Percentiles rank a stretch among this genome's conserved stretches.
phyloP scores from a whole-genome alignment of 257 asterid species.

The Rubia yunnanensis region DNA sequence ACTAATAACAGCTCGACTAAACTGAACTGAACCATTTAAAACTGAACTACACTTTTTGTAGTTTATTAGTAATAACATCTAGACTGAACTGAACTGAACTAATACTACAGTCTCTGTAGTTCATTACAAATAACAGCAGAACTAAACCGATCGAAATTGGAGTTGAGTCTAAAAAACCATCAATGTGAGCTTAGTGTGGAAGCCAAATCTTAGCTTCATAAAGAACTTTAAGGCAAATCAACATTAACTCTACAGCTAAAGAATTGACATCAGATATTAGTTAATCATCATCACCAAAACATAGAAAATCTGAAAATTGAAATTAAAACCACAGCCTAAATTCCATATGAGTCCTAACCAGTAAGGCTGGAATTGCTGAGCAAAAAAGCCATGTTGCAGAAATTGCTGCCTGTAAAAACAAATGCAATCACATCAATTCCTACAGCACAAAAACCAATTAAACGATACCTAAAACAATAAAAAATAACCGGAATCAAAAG shows the following conservation, averaged over 20 bases:
- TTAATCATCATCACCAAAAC: background rate
- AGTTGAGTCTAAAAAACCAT: too few relatives aligned
- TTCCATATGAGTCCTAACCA: slow-evolving; percentile 39
- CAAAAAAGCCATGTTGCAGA: slow-evolving; percentile 86
- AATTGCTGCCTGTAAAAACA: slow-evolving; percentile 62
- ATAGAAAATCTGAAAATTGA: too few relatives aligned
- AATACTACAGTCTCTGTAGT: too few relatives aligned
- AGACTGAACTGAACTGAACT: too few relatives aligned
- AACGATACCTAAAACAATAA: background rate
- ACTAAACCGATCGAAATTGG: too few relatives aligned
- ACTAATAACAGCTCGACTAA: too few relatives aligned
- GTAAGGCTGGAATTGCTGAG: slow-evolving; percentile 73
- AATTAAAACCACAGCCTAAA: background rate
- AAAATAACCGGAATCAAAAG: slow-evolving; percentile 2
- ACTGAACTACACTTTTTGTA: too few relatives aligned
- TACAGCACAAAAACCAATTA: background rate
- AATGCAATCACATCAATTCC: slow-evolving; percentile 1
- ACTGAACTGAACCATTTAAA: too few relatives aligned
- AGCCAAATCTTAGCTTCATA: background rate
- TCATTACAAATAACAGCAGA: too few relatives aligned
- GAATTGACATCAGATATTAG: background rate
- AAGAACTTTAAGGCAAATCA: background rate
- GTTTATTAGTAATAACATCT: too few relatives aligned
- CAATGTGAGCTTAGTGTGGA: too few relatives aligned
- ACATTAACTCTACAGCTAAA: background rate